Evolutionary conservation across 2,329 filamentous ascomycete species (phyloP).

Genomic region (Escovopsis sp.): DNA sequence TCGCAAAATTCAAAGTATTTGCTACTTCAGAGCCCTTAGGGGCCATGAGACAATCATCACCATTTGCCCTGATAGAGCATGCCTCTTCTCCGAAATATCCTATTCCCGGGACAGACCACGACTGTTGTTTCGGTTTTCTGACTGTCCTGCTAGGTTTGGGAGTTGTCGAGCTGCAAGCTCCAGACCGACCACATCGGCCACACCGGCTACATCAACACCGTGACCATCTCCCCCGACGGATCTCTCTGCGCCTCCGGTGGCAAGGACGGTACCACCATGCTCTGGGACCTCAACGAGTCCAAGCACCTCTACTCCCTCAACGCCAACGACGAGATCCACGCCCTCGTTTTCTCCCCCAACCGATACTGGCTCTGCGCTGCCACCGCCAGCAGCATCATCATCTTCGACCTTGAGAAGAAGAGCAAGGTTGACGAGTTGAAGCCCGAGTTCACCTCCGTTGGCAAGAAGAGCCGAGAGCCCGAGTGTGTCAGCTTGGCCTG

Average conservation of each 20-base stretch:
- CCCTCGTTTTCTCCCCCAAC: constrained; percentile 99
- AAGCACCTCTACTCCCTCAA: constrained; percentile 99
- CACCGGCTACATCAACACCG: constrained; percentile 99
- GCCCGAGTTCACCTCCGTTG: constrained; percentile 91
- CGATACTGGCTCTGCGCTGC: constrained; percentile 99
- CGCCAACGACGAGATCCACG: constrained; percentile 99
- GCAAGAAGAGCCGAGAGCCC: constrained; percentile 98
- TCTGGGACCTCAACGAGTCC: constrained; percentile 99
- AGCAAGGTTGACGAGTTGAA: constrained; percentile 99
- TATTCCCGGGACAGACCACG: neutral
- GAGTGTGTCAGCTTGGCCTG: constrained; percentile 97
- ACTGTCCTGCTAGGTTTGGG: constrained; percentile 63
- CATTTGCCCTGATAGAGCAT: constrained; percentile 62
- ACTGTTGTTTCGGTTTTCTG: constrained; percentile 2
- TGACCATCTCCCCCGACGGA: constrained; percentile 98
- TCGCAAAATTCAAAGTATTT: constrained; percentile 89
- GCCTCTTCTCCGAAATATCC: constrained; percentile 3
- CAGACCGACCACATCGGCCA: constrained; percentile 99
- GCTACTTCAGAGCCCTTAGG: constrained; percentile 96
- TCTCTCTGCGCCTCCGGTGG: constrained; percentile 98
- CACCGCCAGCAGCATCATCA: constrained; percentile 95
- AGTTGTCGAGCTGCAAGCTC: constrained; percentile 97
- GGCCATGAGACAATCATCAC: constrained; percentile 97
- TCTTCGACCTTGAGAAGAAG: constrained; percentile 99
- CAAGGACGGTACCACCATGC: constrained; percentile 99